phyloP scores from a whole-genome alignment of 768 basidiomycete genomes.

The Amanita pseudoporphyria region DNA sequence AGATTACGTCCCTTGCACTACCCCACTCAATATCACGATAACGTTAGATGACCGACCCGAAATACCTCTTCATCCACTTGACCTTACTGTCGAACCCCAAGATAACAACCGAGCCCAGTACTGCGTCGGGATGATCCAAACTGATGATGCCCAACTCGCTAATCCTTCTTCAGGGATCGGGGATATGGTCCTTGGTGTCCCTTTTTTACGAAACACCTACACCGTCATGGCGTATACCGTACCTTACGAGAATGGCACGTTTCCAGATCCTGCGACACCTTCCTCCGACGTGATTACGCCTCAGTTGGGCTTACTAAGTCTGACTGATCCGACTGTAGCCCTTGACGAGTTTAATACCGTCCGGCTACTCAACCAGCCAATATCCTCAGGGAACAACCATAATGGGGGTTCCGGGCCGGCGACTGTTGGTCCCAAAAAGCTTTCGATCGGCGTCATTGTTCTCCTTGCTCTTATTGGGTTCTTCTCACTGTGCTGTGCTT shows the following conservation, averaged over 20 bases:
- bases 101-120: slow-evolving; percentile 29
- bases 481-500: slow-evolving; percentile 40
- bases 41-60: slow-evolving; percentile 48
- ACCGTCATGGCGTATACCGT: slow-evolving; percentile 62
- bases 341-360: slow-evolving; percentile 61
- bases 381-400: slow-evolving; percentile 17
- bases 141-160: slow-evolving; percentile 33
- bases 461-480: slow-evolving; percentile 51
- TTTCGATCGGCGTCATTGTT: slow-evolving; percentile 54
- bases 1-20: slow-evolving; percentile 72
- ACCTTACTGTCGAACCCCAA: slow-evolving; percentile 46
- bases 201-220: slow-evolving; percentile 70
- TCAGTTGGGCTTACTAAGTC: slow-evolving; percentile 46
- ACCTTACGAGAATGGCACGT: slow-evolving; percentile 35
- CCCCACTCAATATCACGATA: slow-evolving; percentile 64
- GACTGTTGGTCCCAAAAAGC: slow-evolving; percentile 19
- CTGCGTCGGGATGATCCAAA: slow-evolving; percentile 65
- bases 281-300: slow-evolving; percentile 24
- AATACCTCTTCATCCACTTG: slow-evolving; percentile 65
- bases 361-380: slow-evolving; percentile 54
- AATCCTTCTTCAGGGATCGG: slow-evolving; percentile 28
- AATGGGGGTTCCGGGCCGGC: slow-evolving; percentile 8
- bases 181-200: slow-evolving; percentile 73
- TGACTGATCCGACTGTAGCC: slow-evolving; percentile 56
- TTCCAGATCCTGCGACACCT: slow-evolving; percentile 18